Conservation (phyloP, 306 rosid genomes). For the Lagenaria siceraria region DNA sequence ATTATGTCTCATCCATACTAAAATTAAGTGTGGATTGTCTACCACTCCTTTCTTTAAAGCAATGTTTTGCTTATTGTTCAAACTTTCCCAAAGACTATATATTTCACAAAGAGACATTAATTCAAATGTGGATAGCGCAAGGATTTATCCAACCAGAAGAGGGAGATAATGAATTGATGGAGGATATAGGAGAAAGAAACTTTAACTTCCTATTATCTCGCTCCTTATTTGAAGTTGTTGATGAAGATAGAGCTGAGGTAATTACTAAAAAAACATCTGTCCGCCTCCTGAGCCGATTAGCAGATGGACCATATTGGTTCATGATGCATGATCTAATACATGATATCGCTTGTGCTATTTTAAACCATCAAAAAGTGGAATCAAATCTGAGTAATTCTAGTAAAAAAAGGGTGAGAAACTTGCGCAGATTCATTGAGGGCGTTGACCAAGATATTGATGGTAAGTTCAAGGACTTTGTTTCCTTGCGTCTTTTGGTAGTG, state of each 20-base stretch:
- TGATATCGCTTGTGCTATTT: no score
- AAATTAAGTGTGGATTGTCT: slow-evolving; percentile 8
- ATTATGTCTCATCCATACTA: neutral
- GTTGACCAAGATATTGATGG: no score
- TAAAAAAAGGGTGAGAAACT: no score
- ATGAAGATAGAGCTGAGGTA: no score
- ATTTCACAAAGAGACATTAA: neutral
- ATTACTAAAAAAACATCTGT: no score
- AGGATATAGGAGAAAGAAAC: neutral
- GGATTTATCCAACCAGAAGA: neutral
- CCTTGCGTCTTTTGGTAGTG: no score
- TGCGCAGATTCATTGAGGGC: no score
- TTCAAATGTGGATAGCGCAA: slow-evolving; percentile 12
- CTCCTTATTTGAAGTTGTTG: neutral
- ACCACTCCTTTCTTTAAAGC: neutral
- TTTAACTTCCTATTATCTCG: neutral
- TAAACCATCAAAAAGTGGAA: neutral
- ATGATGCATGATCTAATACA: no score
- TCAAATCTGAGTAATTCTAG: no score
- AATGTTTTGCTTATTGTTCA: slow-evolving; percentile 14
- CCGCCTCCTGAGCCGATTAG: no score
- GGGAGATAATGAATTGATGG: neutral
- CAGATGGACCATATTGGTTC: neutral
- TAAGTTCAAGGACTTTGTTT: no score
- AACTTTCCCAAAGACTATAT: neutral